Evolutionary conservation across 1,139 yeast species (phyloP).

Genomic region (Meyerozyma sp.): DNA sequence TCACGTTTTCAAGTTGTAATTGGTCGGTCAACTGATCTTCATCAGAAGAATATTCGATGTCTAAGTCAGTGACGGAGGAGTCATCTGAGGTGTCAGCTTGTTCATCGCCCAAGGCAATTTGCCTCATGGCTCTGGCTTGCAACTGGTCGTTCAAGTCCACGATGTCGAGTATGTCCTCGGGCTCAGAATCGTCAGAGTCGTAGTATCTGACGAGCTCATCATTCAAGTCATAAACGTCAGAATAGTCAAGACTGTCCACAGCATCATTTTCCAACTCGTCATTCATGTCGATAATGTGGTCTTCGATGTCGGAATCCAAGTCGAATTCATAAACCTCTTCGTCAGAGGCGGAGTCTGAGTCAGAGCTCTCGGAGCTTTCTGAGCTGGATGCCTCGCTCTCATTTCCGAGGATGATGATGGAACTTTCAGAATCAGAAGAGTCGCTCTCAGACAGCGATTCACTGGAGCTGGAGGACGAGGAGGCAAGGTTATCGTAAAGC

Average conservation of each 20-base stretch:
- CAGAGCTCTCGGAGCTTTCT: conserved; percentile 4
- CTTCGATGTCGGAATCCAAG: conserved; percentile 12
- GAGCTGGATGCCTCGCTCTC: conserved; percentile 4
- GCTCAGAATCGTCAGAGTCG: conserved; percentile 16
- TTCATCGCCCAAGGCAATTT: conserved; percentile 8
- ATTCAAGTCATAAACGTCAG: conserved; percentile 32
- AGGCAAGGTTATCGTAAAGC: conserved; percentile 5
- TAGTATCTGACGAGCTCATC: conserved; percentile 36
- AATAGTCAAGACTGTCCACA: conserved; percentile 29
- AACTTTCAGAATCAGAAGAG: conserved; percentile 1
- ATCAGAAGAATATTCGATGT: conserved; percentile 28
- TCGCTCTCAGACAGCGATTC: neutral
- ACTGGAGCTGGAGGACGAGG: neutral
- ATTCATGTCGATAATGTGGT: conserved; percentile 27
- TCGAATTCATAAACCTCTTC: conserved; percentile 20
- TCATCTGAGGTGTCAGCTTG: conserved; percentile 8
- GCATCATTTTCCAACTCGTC: conserved; percentile 34
- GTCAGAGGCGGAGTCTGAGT: conserved; percentile 9
- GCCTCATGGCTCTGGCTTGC: conserved; percentile 27
- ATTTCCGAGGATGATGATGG: neutral
- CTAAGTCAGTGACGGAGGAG: conserved; percentile 17
- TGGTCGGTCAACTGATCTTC: conserved; percentile 29
- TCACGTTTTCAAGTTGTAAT: conserved; percentile 33
- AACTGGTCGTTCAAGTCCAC: conserved; percentile 33
- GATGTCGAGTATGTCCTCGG: conserved; percentile 29